Evolutionary conservation across 768 basidiomycete genomes (phyloP), one percentile per base, ranked within the genome.

Genomic region (Cystobasidium onofrii): DNA sequence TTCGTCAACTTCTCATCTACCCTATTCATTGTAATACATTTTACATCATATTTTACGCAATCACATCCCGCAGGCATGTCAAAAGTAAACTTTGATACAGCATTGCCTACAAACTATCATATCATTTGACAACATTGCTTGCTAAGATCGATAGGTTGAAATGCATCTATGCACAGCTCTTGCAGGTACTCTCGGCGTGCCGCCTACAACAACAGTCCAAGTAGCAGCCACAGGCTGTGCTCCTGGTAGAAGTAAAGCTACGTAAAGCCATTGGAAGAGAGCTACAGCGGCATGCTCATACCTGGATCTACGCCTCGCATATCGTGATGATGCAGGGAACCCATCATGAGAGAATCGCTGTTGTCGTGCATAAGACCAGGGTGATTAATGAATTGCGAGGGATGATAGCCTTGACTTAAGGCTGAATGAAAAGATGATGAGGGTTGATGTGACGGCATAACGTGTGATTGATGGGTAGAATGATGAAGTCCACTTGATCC

Each of bases 361-460:
- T 29, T 12, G 31, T 60, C 57, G 20, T 60, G 57, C 33, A 60
- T 29, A 4, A 60, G 33, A 25, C 57, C 33, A 15, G 57, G 33
- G 57, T 60, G 57, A 29, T 27, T 29, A 29, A 34, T 29, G 27
- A 60, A 60, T 60, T 60, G 57, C 29, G 57, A 60, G 13, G 57
- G 57, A 20, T 60, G 57, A 60, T 60, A 60, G 25, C 57, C 57
- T 60, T 60, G 57, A 29, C 29, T 29, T 23, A 60, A 29, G 57
- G 17, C 31, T 13, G 25, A 17, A 27, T 60, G 57, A 29, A 29
- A 60, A 60, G 57, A 15, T 2, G 57, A 23, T 2, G 57, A 25
- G 3, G 15, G 2, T 29, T 12, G 57, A 60, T 60, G 57, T 20
- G 20, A 6, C 27, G 6, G 52, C 52, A 54, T 54, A 10, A 54